Evolutionary conservation across 2,329 filamentous ascomycete genomes (phyloP).

Genomic region (Aspergillus thermomutatus): DNA sequence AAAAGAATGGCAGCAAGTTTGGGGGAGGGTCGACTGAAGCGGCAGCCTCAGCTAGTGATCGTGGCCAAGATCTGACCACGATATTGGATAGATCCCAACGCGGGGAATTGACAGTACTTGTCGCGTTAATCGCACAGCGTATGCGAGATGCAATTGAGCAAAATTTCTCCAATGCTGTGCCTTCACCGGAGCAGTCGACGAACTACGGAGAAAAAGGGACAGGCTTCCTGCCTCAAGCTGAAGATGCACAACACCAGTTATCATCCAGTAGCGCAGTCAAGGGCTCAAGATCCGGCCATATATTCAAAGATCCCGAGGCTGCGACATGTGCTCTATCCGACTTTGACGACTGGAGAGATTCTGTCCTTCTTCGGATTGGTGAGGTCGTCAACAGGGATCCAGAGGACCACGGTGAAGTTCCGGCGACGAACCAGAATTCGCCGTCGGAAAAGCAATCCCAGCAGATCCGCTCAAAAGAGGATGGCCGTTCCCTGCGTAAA

Average conservation of each 20-base stretch:
- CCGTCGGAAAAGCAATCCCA: conserved; percentile 22
- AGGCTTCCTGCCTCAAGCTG: background rate
- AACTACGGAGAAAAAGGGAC: conserved; percentile 29
- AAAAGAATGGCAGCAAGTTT: conserved; percentile 28
- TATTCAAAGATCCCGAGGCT: conserved; percentile 51
- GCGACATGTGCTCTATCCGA: conserved; percentile 60
- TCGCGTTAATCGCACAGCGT: conserved; percentile 37
- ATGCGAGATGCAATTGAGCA: conserved; percentile 40
- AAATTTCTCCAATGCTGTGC: conserved; percentile 32
- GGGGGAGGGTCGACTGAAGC: conserved; percentile 24
- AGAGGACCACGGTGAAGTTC: conserved; percentile 38
- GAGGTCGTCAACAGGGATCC: conserved; percentile 61
- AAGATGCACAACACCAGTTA: conserved; percentile 1
- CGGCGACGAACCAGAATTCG: conserved; percentile 15
- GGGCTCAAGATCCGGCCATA: conserved; percentile 5
- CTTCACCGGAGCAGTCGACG: conserved; percentile 2
- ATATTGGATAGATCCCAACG: conserved; percentile 42
- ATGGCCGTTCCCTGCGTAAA: conserved; percentile 23
- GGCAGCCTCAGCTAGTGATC: conserved; percentile 17
- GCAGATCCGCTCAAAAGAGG: conserved; percentile 20
- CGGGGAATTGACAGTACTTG: conserved; percentile 40
- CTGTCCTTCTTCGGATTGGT: conserved; percentile 66
- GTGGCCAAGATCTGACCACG: conserved; percentile 40
- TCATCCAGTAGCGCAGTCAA: background rate
- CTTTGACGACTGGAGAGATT: conserved; percentile 77